Conservation (phyloP, 2,329 filamentous ascomycete species). For the Seiridium unicorne region DNA sequence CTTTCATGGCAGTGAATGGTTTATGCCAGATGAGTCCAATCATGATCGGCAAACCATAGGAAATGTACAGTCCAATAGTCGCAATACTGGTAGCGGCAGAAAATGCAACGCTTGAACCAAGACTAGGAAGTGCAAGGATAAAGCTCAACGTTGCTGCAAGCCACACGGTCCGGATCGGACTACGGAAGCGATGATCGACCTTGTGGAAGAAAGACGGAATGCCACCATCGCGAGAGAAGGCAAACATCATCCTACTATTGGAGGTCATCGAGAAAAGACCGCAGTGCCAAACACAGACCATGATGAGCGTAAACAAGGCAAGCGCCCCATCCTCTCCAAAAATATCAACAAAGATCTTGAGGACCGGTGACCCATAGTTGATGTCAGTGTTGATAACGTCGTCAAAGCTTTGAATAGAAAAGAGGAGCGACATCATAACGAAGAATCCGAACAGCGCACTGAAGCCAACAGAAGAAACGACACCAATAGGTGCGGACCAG, state of each 20-base stretch:
- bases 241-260: constrained; percentile 60
- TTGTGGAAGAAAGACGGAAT: constrained; percentile 54
- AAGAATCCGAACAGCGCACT: constrained; percentile 24
- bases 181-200: constrained; percentile 47
- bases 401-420: constrained; percentile 58
- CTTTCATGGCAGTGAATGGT: constrained; percentile 48
- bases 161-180: constrained; percentile 53
- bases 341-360: constrained; percentile 58
- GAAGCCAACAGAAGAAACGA: constrained; percentile 55
- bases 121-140: constrained; percentile 52
- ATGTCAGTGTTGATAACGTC: constrained; percentile 36
- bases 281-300: constrained; percentile 61
- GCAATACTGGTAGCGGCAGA: constrained; percentile 58
- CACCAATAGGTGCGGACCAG: constrained; percentile 57
- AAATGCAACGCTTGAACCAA: constrained; percentile 55
- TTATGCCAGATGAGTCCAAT: constrained; percentile 50
- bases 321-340: constrained; percentile 55
- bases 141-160: constrained; percentile 53
- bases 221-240: constrained; percentile 54
- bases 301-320: constrained; percentile 52
- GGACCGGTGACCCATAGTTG: constrained; percentile 50
- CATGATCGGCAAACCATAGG: constrained; percentile 54
- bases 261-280: constrained; percentile 57
- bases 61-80: constrained; percentile 57
- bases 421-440: constrained; percentile 54